These are phyloP conservation scores for Beauveria scarabaeidicola DNA, from an alignment of 2,329 filamentous ascomycete genomes.

Conservation along the genomic window DNA sequence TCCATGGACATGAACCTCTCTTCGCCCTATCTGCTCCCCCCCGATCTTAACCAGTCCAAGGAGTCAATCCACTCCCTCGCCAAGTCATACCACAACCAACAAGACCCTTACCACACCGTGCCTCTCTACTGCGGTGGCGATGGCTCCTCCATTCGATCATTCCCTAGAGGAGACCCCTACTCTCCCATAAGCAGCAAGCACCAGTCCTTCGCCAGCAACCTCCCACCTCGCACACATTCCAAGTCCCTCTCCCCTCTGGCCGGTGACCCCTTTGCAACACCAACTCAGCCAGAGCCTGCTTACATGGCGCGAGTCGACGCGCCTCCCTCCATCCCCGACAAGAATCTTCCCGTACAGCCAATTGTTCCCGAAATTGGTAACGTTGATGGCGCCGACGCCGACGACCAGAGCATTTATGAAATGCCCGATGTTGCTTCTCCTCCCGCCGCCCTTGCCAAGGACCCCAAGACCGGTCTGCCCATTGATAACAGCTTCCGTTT, in stretches of 20 bases:
- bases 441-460: constrained; percentile 21
- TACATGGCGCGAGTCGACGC: constrained; percentile 14
- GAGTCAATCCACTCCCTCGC: constrained; percentile 85
- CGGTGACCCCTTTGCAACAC: constrained; percentile 28
- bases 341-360: constrained; percentile 23
- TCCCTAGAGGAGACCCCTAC: constrained; percentile 30
- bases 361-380: constrained; percentile 32
- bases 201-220: constrained; percentile 22
- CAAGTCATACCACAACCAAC: constrained; percentile 60
- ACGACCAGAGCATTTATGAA: constrained; percentile 18
- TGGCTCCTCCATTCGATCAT: constrained; percentile 46
- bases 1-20: constrained; percentile 68
- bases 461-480: constrained; percentile 17
- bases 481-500: constrained; percentile 13
- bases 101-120: constrained; percentile 75
- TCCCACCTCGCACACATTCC: constrained; percentile 32
- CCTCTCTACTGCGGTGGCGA: constrained; percentile 50
- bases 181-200: constrained; percentile 35
- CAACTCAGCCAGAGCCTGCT: constrained; percentile 22
- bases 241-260: constrained; percentile 30
- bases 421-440: constrained; percentile 23
- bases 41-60: constrained; percentile 65
- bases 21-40: constrained; percentile 90
- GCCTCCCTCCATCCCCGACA: constrained; percentile 17
- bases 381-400: constrained; percentile 19